Evolutionary conservation across 768 basidiomycete species (phyloP).

Genomic region (Calocybe cyanea): DNA sequence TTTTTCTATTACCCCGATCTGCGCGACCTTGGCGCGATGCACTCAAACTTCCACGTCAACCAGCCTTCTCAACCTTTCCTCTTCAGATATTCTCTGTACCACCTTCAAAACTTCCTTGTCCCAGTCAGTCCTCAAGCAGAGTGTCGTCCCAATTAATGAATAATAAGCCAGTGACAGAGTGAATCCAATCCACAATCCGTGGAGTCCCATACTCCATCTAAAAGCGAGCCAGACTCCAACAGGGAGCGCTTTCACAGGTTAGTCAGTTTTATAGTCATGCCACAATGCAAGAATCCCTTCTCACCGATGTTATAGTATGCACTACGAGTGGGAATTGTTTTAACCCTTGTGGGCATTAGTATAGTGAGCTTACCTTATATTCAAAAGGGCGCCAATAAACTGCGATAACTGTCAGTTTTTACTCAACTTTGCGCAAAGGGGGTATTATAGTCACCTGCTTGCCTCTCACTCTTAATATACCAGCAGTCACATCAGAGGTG

Average conservation of each 20-base stretch:
- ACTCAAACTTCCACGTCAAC: not conserved
- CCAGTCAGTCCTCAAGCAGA: slow-evolving; percentile 48
- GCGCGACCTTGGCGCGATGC: not conserved
- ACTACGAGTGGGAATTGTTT: not conserved
- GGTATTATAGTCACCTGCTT: slow-evolving; percentile 61
- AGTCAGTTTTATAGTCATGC: not conserved
- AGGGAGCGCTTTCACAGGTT: slow-evolving; percentile 44
- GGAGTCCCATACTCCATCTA: slow-evolving; percentile 36
- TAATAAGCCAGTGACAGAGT: slow-evolving; percentile 43
- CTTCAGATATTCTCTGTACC: slow-evolving; percentile 1
- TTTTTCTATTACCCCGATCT: too few relatives aligned
- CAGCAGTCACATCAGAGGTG: slow-evolving; percentile 56
- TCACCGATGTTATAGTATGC: slow-evolving; percentile 13
- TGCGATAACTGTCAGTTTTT: slow-evolving; percentile 21
- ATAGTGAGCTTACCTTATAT: slow-evolving; percentile 49
- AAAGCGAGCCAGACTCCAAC: slow-evolving; percentile 59
- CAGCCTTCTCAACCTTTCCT: not conserved
- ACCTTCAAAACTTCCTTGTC: slow-evolving; percentile 46
- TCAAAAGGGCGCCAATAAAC: slow-evolving; percentile 72
- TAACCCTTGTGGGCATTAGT: too few relatives aligned
- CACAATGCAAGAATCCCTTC: not conserved
- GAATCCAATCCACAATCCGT: slow-evolving; percentile 66
- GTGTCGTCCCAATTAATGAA: slow-evolving; percentile 33
- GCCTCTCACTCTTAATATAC: slow-evolving; percentile 79
- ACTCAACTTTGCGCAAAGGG: too few relatives aligned